Conservation (phyloP, 495 filamentous ascomycete genomes). For the Talaromyces stipitatus region DNA sequence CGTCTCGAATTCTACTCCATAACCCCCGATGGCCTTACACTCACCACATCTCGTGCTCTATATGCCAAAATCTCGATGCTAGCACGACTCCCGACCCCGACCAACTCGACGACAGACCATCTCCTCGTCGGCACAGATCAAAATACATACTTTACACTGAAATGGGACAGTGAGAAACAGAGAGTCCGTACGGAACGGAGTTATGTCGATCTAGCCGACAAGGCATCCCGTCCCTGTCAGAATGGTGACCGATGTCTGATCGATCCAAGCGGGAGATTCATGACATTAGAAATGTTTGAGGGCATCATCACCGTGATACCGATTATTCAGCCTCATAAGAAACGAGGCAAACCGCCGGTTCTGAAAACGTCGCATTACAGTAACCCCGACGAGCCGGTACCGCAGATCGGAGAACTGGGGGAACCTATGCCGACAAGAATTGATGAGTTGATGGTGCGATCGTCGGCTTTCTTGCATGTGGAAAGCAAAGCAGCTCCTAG, state of each 20-base stretch:
- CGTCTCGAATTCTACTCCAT: conserved; percentile 76
- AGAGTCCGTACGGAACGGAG: conserved; percentile 60
- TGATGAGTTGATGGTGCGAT: conserved; percentile 78
- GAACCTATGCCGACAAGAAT: conserved; percentile 67
- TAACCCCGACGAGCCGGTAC: conserved; percentile 13
- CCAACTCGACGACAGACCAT: conserved; percentile 66
- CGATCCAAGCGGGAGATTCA: conserved; percentile 72
- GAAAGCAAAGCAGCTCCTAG: conserved; percentile 57
- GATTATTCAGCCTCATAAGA: conserved; percentile 60
- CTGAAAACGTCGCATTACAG: conserved; percentile 21
- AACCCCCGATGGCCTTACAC: conserved; percentile 50
- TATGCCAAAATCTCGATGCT: conserved; percentile 84
- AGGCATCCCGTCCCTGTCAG: conserved; percentile 68
- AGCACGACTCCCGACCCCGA: conserved; percentile 64
- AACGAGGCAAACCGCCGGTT: conserved; percentile 28
- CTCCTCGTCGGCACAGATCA: conserved; percentile 90
- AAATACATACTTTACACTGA: conserved; percentile 80
- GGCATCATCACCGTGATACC: conserved; percentile 74
- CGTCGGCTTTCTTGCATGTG: conserved; percentile 72
- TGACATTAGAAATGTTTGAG: conserved; percentile 84
- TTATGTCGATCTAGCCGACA: conserved; percentile 68
- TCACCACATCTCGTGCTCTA: conserved; percentile 56
- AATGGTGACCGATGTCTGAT: conserved; percentile 69
- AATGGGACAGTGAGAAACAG: conserved; percentile 62
- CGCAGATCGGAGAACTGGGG: conserved; percentile 50